Base-by-base conservation (phyloP, 225 moss, liverwort and hornwort genomes). In the Rhytidiadelphus loreus region DNA sequence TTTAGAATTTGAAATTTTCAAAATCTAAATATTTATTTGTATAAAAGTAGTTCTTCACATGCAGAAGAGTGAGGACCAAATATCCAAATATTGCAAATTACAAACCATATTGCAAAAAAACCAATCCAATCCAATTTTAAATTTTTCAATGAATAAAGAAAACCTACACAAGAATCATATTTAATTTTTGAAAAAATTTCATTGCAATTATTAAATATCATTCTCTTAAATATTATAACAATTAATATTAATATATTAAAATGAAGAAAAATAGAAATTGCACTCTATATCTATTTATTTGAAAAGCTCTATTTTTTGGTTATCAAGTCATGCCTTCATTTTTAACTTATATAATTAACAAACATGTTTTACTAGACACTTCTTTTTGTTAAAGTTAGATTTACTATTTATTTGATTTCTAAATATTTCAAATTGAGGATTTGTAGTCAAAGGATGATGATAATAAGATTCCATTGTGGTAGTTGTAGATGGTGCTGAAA, bases 281-380 rank as follows among this genome's bases (percentile, higher is more conserved):
- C 25, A 15, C 5, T 72, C 9, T 44, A 16, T 26, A 72, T 28
- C 3, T 44, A 72, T 28, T 44, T 43, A 72, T 14, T 72, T 44
- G 6, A 44, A 71, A 25, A 43, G 3, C 8, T 71, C 8, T 26
- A 26, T 16, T 12, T 26, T 72, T 26, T 6, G 9, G 6, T 44
- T 72, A 5, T 72, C 9, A 44, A 9, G 9, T 6, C 10, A 44
- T 28, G 10, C 2, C n/a, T 28, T 44, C 9, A 16, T 28, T 5
- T 26, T 5, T 9, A 26, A 16, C 43, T 25, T 41, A 8, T 4
- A 41, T 13, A 4, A 41, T 2, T 4, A 25, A 39, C 0, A 25
- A 41, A 70, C 0, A 25, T 1, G 0, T 14, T 12, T 12, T 41
- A 8, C 41, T 70, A 9, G 26, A 8, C 2, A 8, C 5, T 2